Evolutionary conservation across 768 basidiomycete species (phyloP).

Genomic region (Suillus subalutaceus): DNA sequence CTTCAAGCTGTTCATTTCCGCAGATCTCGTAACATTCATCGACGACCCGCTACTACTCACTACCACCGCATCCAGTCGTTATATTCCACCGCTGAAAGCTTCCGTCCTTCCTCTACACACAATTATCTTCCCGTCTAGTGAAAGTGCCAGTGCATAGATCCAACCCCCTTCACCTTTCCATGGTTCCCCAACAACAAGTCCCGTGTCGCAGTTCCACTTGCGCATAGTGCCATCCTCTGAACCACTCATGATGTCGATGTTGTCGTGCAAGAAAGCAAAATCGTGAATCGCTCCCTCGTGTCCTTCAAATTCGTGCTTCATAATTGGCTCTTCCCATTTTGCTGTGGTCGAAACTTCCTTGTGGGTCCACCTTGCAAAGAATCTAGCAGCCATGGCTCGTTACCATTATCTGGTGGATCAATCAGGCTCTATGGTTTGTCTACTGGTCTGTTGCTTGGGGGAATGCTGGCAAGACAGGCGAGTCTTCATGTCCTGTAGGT

Average conservation of each 20-base stretch:
- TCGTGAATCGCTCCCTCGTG: too few relatives aligned
- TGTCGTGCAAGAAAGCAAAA: neutral
- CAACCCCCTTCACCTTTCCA: neutral
- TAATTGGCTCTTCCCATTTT: fast-evolving
- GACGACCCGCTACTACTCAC: too few relatives aligned
- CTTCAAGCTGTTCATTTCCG: too few relatives aligned
- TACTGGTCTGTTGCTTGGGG: neutral
- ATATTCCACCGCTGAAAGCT: neutral
- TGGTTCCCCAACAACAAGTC: neutral
- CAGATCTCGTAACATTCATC: too few relatives aligned
- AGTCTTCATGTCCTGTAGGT: neutral
- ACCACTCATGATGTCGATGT: neutral
- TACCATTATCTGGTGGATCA: neutral
- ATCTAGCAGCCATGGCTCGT: too few relatives aligned
- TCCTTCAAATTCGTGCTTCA: too few relatives aligned
- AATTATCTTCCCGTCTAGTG: neutral
- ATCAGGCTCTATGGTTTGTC: neutral
- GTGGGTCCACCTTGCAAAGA: too few relatives aligned
- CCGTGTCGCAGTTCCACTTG: neutral
- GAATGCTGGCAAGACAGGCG: neutral
- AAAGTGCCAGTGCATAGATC: neutral
- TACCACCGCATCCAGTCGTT: too few relatives aligned
- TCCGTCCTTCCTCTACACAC: neutral
- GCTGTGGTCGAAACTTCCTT: too few relatives aligned
- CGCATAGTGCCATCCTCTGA: neutral